Evolutionary conservation across 2,329 filamentous ascomycete species (phyloP).

Genomic region (Paramyrothecium sp.): DNA sequence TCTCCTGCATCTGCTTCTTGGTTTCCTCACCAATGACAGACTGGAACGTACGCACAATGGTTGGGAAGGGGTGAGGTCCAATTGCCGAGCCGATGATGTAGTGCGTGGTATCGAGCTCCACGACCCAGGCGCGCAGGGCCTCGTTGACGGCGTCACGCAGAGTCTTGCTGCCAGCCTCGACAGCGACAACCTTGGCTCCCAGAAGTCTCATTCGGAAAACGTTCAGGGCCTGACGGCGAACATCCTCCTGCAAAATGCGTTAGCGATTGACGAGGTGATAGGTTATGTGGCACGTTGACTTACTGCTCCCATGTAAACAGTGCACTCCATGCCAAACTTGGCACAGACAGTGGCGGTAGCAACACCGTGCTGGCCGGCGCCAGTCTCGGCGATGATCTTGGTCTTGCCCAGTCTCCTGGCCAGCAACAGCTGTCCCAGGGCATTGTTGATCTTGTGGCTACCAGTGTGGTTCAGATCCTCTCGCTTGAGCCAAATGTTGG

Average conservation of each 20-base stretch:
- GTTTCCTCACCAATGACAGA: slow-evolving; percentile 95
- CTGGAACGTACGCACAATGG: slow-evolving; percentile 96
- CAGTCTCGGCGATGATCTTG: slow-evolving; percentile 96
- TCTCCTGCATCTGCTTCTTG: slow-evolving; percentile 83
- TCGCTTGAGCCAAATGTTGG: slow-evolving; percentile 96
- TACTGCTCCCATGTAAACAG: slow-evolving; percentile 92
- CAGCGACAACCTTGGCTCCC: slow-evolving; percentile 87
- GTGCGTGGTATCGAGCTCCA: slow-evolving; percentile 88
- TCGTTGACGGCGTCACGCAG: slow-evolving; percentile 92
- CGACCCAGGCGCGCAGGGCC: slow-evolving; percentile 90
- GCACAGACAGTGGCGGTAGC: slow-evolving; percentile 96
- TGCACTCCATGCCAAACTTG: slow-evolving; percentile 97
- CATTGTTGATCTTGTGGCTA: slow-evolving; percentile 99
- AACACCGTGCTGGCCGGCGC: slow-evolving; percentile 95
- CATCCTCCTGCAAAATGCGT: slow-evolving; percentile 66
- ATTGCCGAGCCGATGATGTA: slow-evolving; percentile 99
- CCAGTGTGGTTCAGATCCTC: slow-evolving; percentile 98
- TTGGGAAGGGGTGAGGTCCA: slow-evolving; percentile 95
- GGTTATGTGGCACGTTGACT: slow-evolving; percentile 17
- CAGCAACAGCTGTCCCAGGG: slow-evolving; percentile 86
- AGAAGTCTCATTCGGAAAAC: slow-evolving; percentile 98
- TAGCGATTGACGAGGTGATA: slow-evolving; percentile 10
- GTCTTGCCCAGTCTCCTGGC: slow-evolving; percentile 88
- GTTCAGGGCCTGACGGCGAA: slow-evolving; percentile 92
- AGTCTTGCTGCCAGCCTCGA: slow-evolving; percentile 84